Evolutionary conservation across 1,139 yeast genomes (phyloP).

Genomic region (Magnusiomyces sp.): DNA sequence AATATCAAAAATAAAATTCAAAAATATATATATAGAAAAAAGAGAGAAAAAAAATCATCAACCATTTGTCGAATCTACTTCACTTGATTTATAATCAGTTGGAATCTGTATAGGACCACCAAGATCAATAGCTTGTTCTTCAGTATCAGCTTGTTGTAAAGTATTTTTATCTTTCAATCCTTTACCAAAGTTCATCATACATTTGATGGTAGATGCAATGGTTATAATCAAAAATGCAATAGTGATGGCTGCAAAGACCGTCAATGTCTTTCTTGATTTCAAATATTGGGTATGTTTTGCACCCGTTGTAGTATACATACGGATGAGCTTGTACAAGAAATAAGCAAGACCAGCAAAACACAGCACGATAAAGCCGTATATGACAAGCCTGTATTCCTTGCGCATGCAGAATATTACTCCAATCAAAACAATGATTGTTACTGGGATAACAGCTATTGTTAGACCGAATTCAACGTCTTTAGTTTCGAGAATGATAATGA

Average conservation of each 20-base stretch:
- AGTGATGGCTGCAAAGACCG: conserved; percentile 43
- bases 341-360: conserved; percentile 43
- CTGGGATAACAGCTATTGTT: conserved; percentile 43
- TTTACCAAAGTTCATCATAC: conserved; percentile 34
- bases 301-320: conserved; percentile 43
- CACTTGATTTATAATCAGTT: too few relatives aligned
- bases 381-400: conserved; percentile 33
- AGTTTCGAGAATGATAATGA: conserved; percentile 41
- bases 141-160: not conserved
- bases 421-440: conserved; percentile 37
- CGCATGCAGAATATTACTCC: conserved; percentile 37
- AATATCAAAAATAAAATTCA: too few relatives aligned
- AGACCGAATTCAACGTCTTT: conserved; percentile 42
- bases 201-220: conserved; percentile 33
- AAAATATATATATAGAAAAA: too few relatives aligned
- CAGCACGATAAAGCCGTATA: conserved; percentile 30
- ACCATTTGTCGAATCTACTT: too few relatives aligned
- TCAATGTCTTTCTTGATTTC: conserved; percentile 42
- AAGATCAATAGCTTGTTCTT: not conserved
- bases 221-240: conserved; percentile 36
- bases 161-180: not conserved
- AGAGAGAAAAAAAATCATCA: too few relatives aligned
- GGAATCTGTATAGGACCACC: too few relatives aligned
- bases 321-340: conserved; percentile 42
- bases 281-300: conserved; percentile 30